phyloP scores from a whole-genome alignment of 2,329 filamentous ascomycete species.

The Camillea tinctor region DNA sequence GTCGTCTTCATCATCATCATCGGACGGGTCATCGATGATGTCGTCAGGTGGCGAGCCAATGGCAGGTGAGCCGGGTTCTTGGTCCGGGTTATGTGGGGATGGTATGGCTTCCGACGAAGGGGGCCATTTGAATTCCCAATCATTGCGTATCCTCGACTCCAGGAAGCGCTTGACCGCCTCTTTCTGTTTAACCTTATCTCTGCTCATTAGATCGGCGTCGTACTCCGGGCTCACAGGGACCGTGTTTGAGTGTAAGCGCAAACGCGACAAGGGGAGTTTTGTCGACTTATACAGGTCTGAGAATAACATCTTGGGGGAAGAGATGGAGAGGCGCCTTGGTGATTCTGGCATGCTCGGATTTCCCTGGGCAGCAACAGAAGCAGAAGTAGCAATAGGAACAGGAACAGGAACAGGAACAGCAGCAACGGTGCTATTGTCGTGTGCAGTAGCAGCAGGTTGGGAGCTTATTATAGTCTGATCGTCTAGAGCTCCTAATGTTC shows the following conservation, averaged over 20 bases:
- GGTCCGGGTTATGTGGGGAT: neutral
- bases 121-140: slow-evolving; percentile 62
- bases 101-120: slow-evolving; percentile 20
- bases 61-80: slow-evolving; percentile 5
- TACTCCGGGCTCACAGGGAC: slow-evolving; percentile 42
- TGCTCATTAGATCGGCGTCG: slow-evolving; percentile 60
- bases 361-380: slow-evolving; percentile 4
- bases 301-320: slow-evolving; percentile 51
- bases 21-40: slow-evolving; percentile 13
- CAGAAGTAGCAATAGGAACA: slow-evolving; percentile 2
- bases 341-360: slow-evolving; percentile 9
- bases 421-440: slow-evolving; percentile 5
- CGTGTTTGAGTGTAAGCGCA: slow-evolving; percentile 41
- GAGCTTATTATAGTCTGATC: slow-evolving; percentile 25
- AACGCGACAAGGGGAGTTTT: slow-evolving; percentile 51
- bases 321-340: slow-evolving; percentile 17
- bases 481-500: slow-evolving; percentile 18
- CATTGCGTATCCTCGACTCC: slow-evolving; percentile 51
- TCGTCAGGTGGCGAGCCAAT: slow-evolving; percentile 10
- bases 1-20: slow-evolving; percentile 42
- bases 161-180: slow-evolving; percentile 60
- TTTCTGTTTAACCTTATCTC: slow-evolving; percentile 62
- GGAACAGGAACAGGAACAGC: slow-evolving; percentile 1
- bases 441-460: slow-evolving; percentile 16
- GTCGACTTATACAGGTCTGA: slow-evolving; percentile 59